A percentile compares a stretch with the other conserved stretches of the same genome.
Evolutionary conservation across 768 basidiomycete genomes (phyloP).

Genomic region (Roridomyces roridus): DNA sequence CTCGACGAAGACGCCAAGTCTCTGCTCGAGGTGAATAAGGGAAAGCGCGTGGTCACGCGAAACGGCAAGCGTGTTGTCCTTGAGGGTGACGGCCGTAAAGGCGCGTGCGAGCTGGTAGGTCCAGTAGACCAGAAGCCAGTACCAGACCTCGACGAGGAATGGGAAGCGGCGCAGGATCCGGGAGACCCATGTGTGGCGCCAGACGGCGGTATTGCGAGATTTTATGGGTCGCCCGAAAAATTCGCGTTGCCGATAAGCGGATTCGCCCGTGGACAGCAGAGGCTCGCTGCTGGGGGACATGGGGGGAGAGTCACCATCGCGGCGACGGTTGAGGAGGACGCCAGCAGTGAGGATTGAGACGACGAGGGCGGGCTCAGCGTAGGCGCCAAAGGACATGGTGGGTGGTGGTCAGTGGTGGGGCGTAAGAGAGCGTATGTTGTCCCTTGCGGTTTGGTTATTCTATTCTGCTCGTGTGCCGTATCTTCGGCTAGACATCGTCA

Average conservation of each 20-base stretch:
- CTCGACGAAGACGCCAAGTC: slow-evolving; percentile 21
- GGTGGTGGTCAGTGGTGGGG: too few species aligned
- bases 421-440: too few species aligned
- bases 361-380: slow-evolving; percentile 22
- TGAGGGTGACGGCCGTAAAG: slow-evolving; percentile 24
- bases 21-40: slow-evolving; percentile 24
- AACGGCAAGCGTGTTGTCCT: slow-evolving; percentile 25
- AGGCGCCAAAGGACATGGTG: slow-evolving; percentile 22
- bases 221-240: slow-evolving; percentile 19
- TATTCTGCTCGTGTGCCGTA: too few species aligned
- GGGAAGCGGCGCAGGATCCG: slow-evolving; percentile 23
- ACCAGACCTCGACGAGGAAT: slow-evolving; percentile 26
- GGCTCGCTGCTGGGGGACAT: slow-evolving; percentile 23
- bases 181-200: slow-evolving; percentile 20
- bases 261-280: slow-evolving; percentile 14
- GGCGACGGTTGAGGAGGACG: slow-evolving; percentile 25
- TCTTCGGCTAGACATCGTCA: too few species aligned
- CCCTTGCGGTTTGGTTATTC: too few species aligned
- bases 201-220: slow-evolving; percentile 23
- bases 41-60: slow-evolving; percentile 23
- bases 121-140: slow-evolving; percentile 26
- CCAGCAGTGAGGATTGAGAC: slow-evolving; percentile 22
- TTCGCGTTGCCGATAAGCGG: slow-evolving; percentile 9
- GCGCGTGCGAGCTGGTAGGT: slow-evolving; percentile 25
- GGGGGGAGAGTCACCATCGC: slow-evolving; percentile 15